Base-by-base conservation (phyloP, 2,329 filamentous ascomycete genomes). In the Trichoderma koningii region DNA sequence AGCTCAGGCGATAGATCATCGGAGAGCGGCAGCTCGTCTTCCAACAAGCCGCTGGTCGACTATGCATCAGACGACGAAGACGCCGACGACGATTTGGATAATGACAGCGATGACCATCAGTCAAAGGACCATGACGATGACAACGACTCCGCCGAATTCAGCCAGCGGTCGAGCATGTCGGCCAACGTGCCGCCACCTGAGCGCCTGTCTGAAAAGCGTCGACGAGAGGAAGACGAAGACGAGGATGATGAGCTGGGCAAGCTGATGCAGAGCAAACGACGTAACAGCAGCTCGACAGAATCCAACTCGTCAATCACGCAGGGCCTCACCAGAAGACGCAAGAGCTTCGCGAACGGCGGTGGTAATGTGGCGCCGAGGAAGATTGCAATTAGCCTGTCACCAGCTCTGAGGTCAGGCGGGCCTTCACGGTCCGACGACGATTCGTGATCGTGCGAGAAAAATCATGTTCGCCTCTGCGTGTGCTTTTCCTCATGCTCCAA, bases 171-270 rank as follows among this genome's bases (percentile, higher is more conserved):
- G n/a, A 65, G 17, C 23, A 47, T 70, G 21, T 68, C 68, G 41
- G 55, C 73, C 6, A 47, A 42, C 0, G 70, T 78, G 26, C 87
- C 89, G 0, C 89, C 89, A 3, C 90, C 89, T 0, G 92, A 97
- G 76, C 85, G 92, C 62, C 78, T 96, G 19, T 90, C 92, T 0
- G 92, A 96, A 75, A 98, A 98, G 77, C 89, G 94, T 55, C 86
- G 94, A 55, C 87, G 95, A 71, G 93, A 97, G 74, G 94, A 97
- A 65, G 92, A 96, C 67, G 61, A 63, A 12, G 77, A 80, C n/a
- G 94, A 97, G 52, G 93, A 97, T 64, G 93, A 97, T 69, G 92
- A 94, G 72, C 79, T 98, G n/a, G 88, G 88, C 63, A 96, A 95
- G 77, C 83, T 97, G 71, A 87, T 91, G 69, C 80, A 85, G 55